Evolutionary conservation across 2,329 filamentous ascomycete genomes (phyloP).

Genomic region (Neofusicoccum cordaticola): DNA sequence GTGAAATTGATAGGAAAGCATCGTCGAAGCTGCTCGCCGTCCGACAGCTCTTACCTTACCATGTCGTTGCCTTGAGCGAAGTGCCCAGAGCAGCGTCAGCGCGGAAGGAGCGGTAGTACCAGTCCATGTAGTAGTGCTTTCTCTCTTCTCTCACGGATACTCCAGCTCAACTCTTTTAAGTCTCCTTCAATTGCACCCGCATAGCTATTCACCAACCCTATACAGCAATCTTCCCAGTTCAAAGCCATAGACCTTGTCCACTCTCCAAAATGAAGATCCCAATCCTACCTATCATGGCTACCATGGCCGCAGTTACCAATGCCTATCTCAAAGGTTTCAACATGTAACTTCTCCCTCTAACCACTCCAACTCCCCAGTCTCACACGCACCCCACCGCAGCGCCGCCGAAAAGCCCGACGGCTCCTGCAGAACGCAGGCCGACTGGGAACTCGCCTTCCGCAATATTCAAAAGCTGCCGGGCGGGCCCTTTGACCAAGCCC

Average conservation of each 20-base stretch:
- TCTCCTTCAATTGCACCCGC: background rate
- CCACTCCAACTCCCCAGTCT: background rate
- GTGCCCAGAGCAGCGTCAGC: no score
- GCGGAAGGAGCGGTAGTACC: background rate
- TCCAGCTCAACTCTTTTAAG: no score
- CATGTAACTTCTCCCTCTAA: constrained; percentile 7
- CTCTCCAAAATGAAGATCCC: background rate
- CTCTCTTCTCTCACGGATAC: background rate
- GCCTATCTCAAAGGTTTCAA: constrained; percentile 32
- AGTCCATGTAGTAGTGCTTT: background rate
- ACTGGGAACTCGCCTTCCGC: constrained; percentile 29
- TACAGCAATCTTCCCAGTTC: background rate
- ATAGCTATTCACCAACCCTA: background rate
- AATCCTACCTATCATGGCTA: background rate
- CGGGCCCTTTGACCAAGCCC: constrained; percentile 26
- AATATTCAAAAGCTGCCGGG: constrained; percentile 23
- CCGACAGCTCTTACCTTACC: no score
- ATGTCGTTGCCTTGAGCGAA: no score
- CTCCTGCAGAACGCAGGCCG: constrained; percentile 25
- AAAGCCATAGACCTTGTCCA: background rate
- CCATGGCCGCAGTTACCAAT: background rate
- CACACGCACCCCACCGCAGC: background rate
- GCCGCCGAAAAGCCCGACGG: constrained; percentile 28
- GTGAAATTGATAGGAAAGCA: no score
- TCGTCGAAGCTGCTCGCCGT: no score